These are phyloP conservation scores for Raffaelea arxii DNA, from an alignment of 2,329 filamentous ascomycete species.

Conservation along the genomic window DNA sequence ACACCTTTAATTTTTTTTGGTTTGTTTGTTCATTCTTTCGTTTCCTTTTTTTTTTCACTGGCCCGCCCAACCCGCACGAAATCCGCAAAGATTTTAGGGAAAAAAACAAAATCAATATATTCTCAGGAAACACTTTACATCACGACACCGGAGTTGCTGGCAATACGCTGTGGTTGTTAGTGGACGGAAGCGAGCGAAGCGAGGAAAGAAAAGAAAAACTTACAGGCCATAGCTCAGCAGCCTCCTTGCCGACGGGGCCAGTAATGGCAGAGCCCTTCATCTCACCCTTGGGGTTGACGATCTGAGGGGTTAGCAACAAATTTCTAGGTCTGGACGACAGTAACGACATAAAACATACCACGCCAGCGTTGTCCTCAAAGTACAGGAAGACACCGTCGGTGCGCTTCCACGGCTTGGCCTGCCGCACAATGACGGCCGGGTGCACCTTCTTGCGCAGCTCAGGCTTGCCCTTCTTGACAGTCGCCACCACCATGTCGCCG, in stretches of 20 bases:
- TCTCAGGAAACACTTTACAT: conserved; percentile 61
- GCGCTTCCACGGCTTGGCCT: conserved; percentile 97
- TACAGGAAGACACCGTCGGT: conserved; percentile 98
- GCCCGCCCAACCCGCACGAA: not conserved
- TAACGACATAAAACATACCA: conserved; percentile 59
- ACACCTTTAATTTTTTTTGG: not conserved
- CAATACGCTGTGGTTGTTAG: conserved; percentile 99
- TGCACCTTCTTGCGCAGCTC: conserved; percentile 99
- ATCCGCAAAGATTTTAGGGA: not conserved
- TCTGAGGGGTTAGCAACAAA: conserved; percentile 39
- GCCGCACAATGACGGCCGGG: conserved; percentile 73
- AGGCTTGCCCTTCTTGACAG: conserved; percentile 99
- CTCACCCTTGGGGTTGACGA: conserved; percentile 99
- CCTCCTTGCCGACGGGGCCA: conserved; percentile 98
- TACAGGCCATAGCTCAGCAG: conserved; percentile 98
- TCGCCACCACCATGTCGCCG: conserved; percentile 99
- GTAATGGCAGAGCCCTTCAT: conserved; percentile 99
- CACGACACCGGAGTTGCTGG: conserved; percentile 98
- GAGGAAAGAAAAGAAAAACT: conserved; percentile 30
- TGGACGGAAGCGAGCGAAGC: conserved; percentile 19
- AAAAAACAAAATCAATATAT: conserved; percentile 1
- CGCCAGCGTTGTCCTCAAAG: conserved; percentile 99
- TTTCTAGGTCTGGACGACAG: no score
- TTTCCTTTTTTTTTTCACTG: conserved; percentile 2
- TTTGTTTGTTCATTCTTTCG: not conserved